phyloP scores from a whole-genome alignment of 164 flowering plant genomes.

The Litsea cubeba region DNA sequence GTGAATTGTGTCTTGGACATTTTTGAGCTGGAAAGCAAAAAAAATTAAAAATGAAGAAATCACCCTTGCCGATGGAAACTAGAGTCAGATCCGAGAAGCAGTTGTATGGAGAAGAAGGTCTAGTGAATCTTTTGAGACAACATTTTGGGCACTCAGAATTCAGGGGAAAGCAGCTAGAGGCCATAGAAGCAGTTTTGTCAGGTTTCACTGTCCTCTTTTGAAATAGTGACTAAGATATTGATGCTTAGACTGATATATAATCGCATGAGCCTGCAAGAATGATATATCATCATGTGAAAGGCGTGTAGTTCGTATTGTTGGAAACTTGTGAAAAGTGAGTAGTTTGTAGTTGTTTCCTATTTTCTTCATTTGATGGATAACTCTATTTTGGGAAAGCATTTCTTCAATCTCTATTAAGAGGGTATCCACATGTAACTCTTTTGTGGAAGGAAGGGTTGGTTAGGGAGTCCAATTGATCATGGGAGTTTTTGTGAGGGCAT shows the following conservation, averaged over 20 bases:
- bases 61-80: conserved; percentile 50
- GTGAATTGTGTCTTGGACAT: neutral
- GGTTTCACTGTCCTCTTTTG: conserved; percentile 33
- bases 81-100: conserved; percentile 26
- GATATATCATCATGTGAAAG: neutral
- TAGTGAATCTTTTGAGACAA: conserved; percentile 73
- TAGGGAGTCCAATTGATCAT: no score
- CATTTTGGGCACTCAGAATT: conserved; percentile 80
- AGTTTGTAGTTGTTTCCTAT: no score
- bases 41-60: conserved; percentile 50
- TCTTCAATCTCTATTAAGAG: no score
- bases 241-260: neutral
- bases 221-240: neutral
- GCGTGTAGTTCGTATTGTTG: neutral
- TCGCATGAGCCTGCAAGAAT: neutral
- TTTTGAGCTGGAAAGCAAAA: neutral
- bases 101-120: conserved; percentile 38
- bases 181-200: conserved; percentile 82
- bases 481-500: no score
- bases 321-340: neutral
- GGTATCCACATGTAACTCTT: no score
- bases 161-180: conserved; percentile 83
- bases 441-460: no score
- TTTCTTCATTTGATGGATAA: no score
- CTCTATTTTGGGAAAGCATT: no score